Evolutionary conservation across 2,329 filamentous ascomycete genomes (phyloP).

Genomic region (Colletotrichum siamense): DNA sequence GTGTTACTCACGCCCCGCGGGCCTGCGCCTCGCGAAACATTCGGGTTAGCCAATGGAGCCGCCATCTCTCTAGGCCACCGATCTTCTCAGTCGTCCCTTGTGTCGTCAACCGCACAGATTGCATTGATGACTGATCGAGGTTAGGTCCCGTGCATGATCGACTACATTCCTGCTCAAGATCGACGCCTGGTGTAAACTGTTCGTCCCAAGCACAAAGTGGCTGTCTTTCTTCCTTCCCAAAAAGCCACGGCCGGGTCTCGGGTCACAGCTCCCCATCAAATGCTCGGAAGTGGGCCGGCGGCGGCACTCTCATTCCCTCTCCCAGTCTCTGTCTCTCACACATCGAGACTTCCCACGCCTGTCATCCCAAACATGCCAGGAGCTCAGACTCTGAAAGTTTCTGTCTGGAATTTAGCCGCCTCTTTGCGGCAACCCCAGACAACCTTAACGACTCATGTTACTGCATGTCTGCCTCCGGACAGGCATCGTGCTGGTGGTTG

Average conservation of each 20-base stretch:
- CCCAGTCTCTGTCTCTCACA: neutral
- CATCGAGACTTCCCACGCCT: neutral
- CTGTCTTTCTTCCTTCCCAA: neutral
- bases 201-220: conserved; percentile 6
- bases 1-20: neutral
- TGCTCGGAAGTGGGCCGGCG: neutral
- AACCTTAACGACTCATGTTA: conserved; percentile 16
- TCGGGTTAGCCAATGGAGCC: neutral
- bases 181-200: neutral
- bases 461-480: neutral
- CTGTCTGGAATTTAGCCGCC: neutral
- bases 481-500: neutral
- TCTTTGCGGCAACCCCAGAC: conserved; percentile 9
- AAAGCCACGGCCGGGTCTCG: neutral
- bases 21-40: neutral
- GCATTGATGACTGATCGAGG: neutral
- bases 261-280: neutral
- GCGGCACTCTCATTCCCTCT: neutral
- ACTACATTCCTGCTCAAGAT: neutral
- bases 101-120: neutral
- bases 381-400: conserved; percentile 6
- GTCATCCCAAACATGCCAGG: conserved; percentile 12
- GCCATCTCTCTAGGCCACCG: neutral
- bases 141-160: neutral
- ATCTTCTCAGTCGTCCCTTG: neutral